phyloP scores from a whole-genome alignment of 768 basidiomycete genomes.

The Lactifluus echinatus region DNA sequence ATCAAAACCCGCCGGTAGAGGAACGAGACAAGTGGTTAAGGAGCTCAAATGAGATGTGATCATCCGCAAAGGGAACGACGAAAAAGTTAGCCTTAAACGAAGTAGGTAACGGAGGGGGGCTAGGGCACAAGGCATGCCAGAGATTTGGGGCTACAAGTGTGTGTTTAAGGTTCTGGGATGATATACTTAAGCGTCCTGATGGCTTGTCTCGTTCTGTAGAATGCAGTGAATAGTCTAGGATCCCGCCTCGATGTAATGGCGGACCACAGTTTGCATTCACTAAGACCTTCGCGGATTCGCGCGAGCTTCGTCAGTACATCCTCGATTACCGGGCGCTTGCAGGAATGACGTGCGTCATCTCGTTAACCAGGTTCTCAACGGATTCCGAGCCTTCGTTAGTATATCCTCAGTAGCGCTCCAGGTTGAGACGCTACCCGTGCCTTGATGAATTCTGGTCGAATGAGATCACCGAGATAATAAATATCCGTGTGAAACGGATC shows the following conservation, averaged over 20 bases:
- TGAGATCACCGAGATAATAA: not conserved
- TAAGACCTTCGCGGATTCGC: constrained; percentile 23
- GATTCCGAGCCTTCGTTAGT: constrained; percentile 3
- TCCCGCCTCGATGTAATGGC: not conserved
- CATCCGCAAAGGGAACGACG: too few relatives aligned
- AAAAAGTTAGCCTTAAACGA: too few relatives aligned
- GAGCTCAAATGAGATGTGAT: too few relatives aligned
- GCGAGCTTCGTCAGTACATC: constrained; percentile 30
- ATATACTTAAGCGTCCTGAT: not conserved
- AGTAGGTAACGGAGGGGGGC: too few relatives aligned
- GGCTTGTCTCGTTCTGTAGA: not conserved
- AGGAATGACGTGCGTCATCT: constrained; percentile 32
- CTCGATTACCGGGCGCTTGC: constrained; percentile 30
- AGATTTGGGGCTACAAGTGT: too few relatives aligned
- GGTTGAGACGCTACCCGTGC: not conserved
- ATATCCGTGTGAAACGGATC: not conserved
- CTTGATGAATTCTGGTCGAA: not conserved
- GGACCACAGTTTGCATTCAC: constrained; percentile 27
- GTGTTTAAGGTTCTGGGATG: not conserved
- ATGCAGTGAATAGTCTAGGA: not conserved
- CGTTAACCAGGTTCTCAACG: constrained; percentile 17
- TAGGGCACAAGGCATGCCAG: too few relatives aligned
- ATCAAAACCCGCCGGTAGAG: too few relatives aligned
- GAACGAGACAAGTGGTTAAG: too few relatives aligned
- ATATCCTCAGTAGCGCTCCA: not conserved